Evolutionary conservation across 441 rosid species (phyloP).

Genomic region (Aleurites moluccanus): DNA sequence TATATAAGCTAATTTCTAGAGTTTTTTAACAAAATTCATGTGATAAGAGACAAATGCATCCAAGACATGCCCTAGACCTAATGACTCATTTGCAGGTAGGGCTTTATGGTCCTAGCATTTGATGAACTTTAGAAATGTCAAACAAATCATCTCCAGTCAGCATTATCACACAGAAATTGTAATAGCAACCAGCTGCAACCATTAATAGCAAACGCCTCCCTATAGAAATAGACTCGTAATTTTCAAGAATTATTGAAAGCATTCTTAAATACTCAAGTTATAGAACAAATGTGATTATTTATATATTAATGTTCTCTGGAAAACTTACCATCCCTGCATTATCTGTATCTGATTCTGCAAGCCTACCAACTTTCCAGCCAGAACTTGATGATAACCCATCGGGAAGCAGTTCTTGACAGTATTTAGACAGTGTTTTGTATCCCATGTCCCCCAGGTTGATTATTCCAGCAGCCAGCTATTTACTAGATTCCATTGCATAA

Average conservation of each 20-base stretch:
- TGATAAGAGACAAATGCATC: background rate
- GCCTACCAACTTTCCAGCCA: constrained; percentile 72
- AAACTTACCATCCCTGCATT: constrained; percentile 80
- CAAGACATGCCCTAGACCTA: background rate
- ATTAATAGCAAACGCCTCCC: background rate
- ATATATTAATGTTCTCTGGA: constrained; percentile 5
- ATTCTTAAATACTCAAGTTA: constrained; percentile 16
- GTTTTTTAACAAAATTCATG: background rate
- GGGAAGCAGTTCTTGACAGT: constrained; percentile 78
- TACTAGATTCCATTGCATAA: constrained; percentile 90
- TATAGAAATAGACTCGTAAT: background rate
- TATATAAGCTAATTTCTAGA: background rate
- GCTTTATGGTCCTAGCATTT: background rate
- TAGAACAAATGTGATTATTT: constrained; percentile 1
- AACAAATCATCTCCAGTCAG: background rate
- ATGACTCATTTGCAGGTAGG: background rate
- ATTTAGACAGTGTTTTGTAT: constrained; percentile 71
- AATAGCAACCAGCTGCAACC: background rate
- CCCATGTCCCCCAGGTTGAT: constrained; percentile 86
- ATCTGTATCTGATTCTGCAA: constrained; percentile 53
- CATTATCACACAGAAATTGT: constrained; percentile 5
- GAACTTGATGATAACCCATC: constrained; percentile 70
- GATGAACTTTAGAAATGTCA: background rate
- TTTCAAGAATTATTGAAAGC: background rate
- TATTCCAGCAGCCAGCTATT: constrained; percentile 78